Evolutionary conservation across 352 stramenopile species (phyloP).

Genomic region (Phytophthora cactorum): DNA sequence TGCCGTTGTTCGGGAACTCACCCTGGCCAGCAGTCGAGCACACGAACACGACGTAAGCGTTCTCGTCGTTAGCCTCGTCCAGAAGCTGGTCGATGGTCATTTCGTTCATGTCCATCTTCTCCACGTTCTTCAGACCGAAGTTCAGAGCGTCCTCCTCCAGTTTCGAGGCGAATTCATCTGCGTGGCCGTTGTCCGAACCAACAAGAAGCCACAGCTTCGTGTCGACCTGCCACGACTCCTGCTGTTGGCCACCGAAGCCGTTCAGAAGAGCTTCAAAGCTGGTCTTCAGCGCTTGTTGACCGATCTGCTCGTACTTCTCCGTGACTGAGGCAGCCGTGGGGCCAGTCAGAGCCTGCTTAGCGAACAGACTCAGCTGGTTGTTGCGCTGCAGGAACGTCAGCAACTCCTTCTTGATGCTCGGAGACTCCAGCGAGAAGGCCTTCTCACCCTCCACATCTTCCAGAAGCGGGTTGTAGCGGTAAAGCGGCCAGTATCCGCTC

Average conservation of each 20-base stretch:
- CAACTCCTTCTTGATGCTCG: slow-evolving; percentile 92
- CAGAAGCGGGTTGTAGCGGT: slow-evolving; percentile 90
- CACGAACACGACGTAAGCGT: slow-evolving; percentile 78
- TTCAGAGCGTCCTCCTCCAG: slow-evolving; percentile 70
- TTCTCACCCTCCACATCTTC: slow-evolving; percentile 84
- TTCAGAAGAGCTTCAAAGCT: slow-evolving; percentile 84
- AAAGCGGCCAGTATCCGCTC: slow-evolving; percentile 92
- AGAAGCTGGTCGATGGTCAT: slow-evolving; percentile 74
- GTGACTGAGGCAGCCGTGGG: slow-evolving; percentile 48
- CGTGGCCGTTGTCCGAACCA: slow-evolving; percentile 76
- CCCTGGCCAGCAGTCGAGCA: slow-evolving; percentile 83
- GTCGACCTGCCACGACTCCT: slow-evolving; percentile 67
- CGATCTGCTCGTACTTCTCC: slow-evolving; percentile 80
- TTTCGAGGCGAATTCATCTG: slow-evolving; percentile 76
- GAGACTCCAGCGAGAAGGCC: slow-evolving; percentile 90
- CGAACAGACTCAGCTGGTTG: slow-evolving; percentile 91
- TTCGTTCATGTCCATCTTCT: slow-evolving; percentile 87
- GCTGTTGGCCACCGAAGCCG: slow-evolving; percentile 54
- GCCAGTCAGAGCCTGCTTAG: slow-evolving; percentile 69
- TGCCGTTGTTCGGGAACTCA: slow-evolving; percentile 81
- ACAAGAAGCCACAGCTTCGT: slow-evolving; percentile 84
- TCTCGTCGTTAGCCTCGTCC: slow-evolving; percentile 74
- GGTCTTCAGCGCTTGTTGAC: slow-evolving; percentile 82
- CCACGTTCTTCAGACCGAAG: slow-evolving; percentile 79
- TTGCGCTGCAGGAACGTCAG: slow-evolving; percentile 90